Evolutionary conservation across 176 grass and related monocot species (phyloP).

Genomic region (Canna indica): DNA sequence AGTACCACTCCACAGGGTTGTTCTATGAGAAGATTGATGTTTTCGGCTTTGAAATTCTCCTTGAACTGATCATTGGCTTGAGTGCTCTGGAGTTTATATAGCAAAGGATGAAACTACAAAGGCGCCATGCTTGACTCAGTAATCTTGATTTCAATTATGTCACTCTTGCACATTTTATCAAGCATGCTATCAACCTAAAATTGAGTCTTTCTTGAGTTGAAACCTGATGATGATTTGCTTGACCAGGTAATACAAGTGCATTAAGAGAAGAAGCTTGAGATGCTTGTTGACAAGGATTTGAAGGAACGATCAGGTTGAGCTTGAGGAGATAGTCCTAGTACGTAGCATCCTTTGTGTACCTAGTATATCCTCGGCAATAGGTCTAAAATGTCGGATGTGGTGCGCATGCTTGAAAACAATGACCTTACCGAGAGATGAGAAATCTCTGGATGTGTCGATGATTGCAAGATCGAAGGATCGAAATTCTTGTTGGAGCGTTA

Average conservation of each 20-base stretch:
- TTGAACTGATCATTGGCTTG: not conserved
- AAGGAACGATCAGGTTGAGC: not conserved
- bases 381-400: conserved; percentile 11
- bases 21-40: conserved; percentile 15
- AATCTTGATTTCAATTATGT: not conserved
- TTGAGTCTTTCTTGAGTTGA: too few species aligned
- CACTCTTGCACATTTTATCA: too few species aligned
- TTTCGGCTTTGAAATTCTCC: conserved; percentile 5
- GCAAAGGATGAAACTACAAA: not conserved
- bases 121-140: not conserved
- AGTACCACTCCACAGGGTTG: conserved; percentile 11
- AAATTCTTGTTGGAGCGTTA: conserved; percentile 4
- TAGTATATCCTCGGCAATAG: not conserved
- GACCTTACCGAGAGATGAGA: not conserved
- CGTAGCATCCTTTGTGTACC: conserved; percentile 5
- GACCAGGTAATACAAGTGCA: not conserved
- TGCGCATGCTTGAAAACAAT: not conserved
- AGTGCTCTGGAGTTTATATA: conserved; percentile 8
- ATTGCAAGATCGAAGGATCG: not conserved
- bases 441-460: not conserved
- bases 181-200: too few species aligned
- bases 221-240: not conserved
- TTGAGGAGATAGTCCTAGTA: not conserved
- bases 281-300: conserved; percentile 2
- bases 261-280: not conserved